Evolutionary conservation across 306 rosid species (phyloP).

Genomic region (Sindora glabra): DNA sequence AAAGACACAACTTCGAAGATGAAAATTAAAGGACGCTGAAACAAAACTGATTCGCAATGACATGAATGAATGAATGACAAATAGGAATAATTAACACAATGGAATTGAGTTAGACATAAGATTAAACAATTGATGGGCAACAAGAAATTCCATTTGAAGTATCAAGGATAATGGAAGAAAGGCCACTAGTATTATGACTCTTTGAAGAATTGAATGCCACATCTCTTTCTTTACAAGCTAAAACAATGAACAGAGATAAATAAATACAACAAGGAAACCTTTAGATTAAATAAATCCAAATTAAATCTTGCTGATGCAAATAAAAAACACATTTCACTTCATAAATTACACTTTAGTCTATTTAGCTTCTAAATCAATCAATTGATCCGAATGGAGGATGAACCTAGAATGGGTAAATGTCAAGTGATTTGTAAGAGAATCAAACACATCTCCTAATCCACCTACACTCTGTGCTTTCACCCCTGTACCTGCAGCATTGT

Average conservation of each 20-base stretch:
- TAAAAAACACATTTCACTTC: neutral
- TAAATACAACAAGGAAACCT: neutral
- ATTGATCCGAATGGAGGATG: slow-evolving; percentile 70
- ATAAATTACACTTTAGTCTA: slow-evolving; percentile 54
- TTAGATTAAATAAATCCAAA: neutral
- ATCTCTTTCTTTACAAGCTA: slow-evolving; percentile 63
- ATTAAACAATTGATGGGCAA: slow-evolving; percentile 26
- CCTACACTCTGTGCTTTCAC: slow-evolving; percentile 63
- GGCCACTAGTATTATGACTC: slow-evolving; percentile 34
- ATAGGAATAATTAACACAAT: too few species aligned
- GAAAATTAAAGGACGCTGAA: too few species aligned
- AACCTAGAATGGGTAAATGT: slow-evolving; percentile 50
- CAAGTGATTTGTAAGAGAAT: slow-evolving; percentile 55
- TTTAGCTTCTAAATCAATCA: slow-evolving; percentile 92
- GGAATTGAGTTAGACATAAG: too few species aligned
- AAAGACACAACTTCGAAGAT: too few species aligned
- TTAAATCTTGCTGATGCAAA: slow-evolving; percentile 3
- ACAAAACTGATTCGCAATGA: too few species aligned
- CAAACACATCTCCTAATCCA: slow-evolving; percentile 62
- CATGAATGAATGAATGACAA: too few species aligned
- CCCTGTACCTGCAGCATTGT: slow-evolving; percentile 54
- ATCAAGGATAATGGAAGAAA: slow-evolving; percentile 70
- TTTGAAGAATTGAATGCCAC: slow-evolving; percentile 50
- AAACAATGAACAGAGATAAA: slow-evolving; percentile 1
- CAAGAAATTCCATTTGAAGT: slow-evolving; percentile 40